Conservation (phyloP, 345 rosid species). For the Dimocarpus longan region DNA sequence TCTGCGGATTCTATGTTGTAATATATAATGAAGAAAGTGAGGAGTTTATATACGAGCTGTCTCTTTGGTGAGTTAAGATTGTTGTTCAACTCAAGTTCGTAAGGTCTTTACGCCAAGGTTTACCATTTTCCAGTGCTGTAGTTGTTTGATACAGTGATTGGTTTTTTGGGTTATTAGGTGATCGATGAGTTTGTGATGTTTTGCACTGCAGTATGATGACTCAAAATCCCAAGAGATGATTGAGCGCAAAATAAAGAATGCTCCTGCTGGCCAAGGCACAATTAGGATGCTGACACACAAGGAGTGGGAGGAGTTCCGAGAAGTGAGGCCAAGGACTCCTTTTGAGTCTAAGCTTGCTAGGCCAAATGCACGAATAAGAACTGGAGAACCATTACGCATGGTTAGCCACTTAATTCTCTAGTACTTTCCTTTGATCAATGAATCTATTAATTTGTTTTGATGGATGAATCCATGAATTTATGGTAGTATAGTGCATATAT, state of each 20-base stretch:
- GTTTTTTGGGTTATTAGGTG: background rate
- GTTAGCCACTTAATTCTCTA: constrained; percentile 36
- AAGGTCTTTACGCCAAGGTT: background rate
- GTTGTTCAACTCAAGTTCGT: background rate
- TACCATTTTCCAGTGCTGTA: background rate
- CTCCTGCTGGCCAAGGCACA: constrained; percentile 84
- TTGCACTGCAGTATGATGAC: constrained; percentile 60
- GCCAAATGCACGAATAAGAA: constrained; percentile 80
- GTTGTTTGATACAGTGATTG: background rate
- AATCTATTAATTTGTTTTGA: constrained; percentile 3
- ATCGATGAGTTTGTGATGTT: background rate
- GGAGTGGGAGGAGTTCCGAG: constrained; percentile 87
- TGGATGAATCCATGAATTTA: no score
- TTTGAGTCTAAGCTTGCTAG: constrained; percentile 96
- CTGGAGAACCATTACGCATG: constrained; percentile 67
- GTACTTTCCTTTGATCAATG: constrained; percentile 6
- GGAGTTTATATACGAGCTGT: background rate
- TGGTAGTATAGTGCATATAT: constrained; percentile 3
- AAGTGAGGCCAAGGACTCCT: constrained; percentile 93
- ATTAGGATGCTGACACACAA: constrained; percentile 78
- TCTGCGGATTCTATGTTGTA: background rate
- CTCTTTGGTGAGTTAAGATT: background rate
- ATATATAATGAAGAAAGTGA: background rate
- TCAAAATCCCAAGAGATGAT: constrained; percentile 83
- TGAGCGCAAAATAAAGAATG: constrained; percentile 78